Evolutionary conservation across 257 asterid genomes (phyloP), one percentile per base, ranked within the genome.

Genomic region (Solanum peruvianum): DNA sequence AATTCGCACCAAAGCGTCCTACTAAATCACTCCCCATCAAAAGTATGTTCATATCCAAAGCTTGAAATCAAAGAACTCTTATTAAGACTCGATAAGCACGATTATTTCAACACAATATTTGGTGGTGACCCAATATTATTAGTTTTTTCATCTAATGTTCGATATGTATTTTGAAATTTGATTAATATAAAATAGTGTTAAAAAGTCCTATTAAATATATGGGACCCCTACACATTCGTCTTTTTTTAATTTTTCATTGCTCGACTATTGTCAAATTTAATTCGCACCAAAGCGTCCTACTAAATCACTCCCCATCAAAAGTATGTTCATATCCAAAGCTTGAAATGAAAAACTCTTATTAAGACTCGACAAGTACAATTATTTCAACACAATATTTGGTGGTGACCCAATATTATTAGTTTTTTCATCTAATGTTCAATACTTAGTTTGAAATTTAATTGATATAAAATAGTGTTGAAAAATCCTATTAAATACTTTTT

Each of bases 401-500:
- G 0, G 8, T 16, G 13, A 31, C 3, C 4, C 23, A 7, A 18
- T 31, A 69, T 69, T 69, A 70, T 70, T 31, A 31, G 13, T 3
- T 71, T 33, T 33, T 71, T 33, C 1, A 33, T 18, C 4, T 10
- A 16, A 33, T 18, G 15, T 71, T 15, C 6, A 20, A 11, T 11
- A 10, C 1, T 0, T 11, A 3, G 6, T 35, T 72, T 11, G 2
- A 3, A 21, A 2, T 7, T 12, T 6, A 11, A 37, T 12, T 35
- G 37, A 37, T 72, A 1, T 11, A 2, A 3, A 72, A 1, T 72
- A 10, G 1, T 37, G 1, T 20, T 2, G 5, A 35, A 4, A 35
- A 72, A 4, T 72, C 0, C 0, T 35, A 72, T 6, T n/a, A n/a
- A n/a, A n/a, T n/a, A n/a, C n/a, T n/a, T n/a, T n/a, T 18, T 9